phyloP scores from a whole-genome alignment of 2,329 filamentous ascomycete genomes.

The Metarhizium brunneum region DNA sequence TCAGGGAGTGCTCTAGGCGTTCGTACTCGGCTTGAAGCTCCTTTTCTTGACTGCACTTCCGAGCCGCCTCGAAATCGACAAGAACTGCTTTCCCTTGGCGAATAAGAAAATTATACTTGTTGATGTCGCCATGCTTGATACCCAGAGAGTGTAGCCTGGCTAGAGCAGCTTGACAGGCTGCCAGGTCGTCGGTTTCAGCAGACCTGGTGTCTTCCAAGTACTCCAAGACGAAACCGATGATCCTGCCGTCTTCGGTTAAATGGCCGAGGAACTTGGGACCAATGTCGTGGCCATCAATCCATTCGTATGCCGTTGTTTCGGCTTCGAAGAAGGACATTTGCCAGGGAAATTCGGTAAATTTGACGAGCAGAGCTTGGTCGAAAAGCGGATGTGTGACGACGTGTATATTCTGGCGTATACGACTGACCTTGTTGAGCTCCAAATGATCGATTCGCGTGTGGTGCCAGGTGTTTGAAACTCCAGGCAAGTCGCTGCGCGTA shows the following conservation, averaged over 20 bases:
- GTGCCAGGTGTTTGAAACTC: neutral
- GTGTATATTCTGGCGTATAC: neutral
- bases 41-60: too few species aligned
- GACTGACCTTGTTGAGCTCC: neutral
- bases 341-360: slow-evolving; percentile 10
- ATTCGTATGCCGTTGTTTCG: slow-evolving; percentile 19
- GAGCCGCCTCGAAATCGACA: too few species aligned
- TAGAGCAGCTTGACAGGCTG: too few species aligned
- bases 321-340: slow-evolving; percentile 14
- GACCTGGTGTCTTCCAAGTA: slow-evolving; percentile 13
- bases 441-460: too few species aligned
- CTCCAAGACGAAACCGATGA: slow-evolving; percentile 18
- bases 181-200: slow-evolving; percentile 18
- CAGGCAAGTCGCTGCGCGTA: too few species aligned
- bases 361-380: neutral
- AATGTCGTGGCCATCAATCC: slow-evolving; percentile 14
- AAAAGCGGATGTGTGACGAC: neutral
- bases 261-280: slow-evolving; percentile 20
- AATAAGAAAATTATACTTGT: too few species aligned
- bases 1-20: too few species aligned
- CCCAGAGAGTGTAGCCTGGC: too few species aligned
- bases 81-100: too few species aligned
- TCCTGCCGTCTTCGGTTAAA: slow-evolving; percentile 17
- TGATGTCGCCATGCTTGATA: too few species aligned
- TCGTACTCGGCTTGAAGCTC: too few species aligned